Evolutionary conservation across 768 basidiomycete species (phyloP), one percentile per base, ranked within the genome.

Genomic region (Glaciozyma martinii): DNA sequence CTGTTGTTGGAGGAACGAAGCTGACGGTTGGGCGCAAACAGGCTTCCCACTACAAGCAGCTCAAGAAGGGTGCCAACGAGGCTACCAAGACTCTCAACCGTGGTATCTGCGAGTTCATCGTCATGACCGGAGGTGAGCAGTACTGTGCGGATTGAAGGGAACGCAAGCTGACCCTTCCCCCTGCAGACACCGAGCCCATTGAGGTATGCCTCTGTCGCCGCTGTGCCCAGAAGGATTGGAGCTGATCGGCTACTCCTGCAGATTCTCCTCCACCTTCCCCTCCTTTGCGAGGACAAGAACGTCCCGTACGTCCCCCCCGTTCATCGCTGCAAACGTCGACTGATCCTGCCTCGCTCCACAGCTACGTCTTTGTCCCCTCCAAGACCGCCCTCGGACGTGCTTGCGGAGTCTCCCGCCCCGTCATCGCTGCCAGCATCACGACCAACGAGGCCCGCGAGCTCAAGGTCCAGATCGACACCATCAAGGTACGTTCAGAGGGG

Each of bases 1-100:
- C 23, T 13, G 33, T 23, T n/a, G 40, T 15, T 33, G 23, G 9
- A 18, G n/a, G 19, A n/a, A 19, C 37, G 21, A 9, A 33, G 18
- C 16, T 10, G 33, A 10, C 33, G 54, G 54, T 29, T 8, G 49
- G n/a, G 52, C 53, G 55, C 55, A n/a, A 1, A 56, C 37, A 19
- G 42, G 46, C 40, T 59, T 57, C 43, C 7, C 25, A 43, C 27
- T 46, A 40, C 27, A 3, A 9, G 43, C 59, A 70, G 63, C 65
- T 71, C 56, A 98, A 97, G 80, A 97, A 97, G 80, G 94, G 95
- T 66, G 95, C 95, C 50, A 99, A 99, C 78, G 95, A 99, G 84
- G 89, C 93, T 53, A 99, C 95, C 71, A 99, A 99, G 66, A 71
- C 66, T 55, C 67, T 71, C 46, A 97, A 97, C 78, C 89, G 94